Conservation (phyloP, 2,329 filamentous ascomycete species). For the Periglandula ipomoeae region DNA sequence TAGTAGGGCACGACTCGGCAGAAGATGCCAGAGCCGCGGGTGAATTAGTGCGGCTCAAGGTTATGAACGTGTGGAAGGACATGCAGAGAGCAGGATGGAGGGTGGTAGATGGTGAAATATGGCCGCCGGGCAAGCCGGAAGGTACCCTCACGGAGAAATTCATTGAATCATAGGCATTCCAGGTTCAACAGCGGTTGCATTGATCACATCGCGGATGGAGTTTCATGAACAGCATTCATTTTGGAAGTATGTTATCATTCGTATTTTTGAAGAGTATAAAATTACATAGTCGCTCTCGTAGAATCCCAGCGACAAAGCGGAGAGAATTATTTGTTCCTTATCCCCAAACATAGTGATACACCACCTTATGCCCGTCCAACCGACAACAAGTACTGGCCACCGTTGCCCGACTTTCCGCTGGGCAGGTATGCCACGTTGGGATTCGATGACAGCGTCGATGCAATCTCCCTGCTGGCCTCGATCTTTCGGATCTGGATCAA, state of each 20-base stretch:
- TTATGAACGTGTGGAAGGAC: conserved; percentile 59
- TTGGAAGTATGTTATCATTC: neutral
- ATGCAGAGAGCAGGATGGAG: conserved; percentile 62
- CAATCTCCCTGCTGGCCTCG: conserved; percentile 93
- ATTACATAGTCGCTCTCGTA: conserved; percentile 25
- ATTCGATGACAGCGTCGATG: conserved; percentile 77
- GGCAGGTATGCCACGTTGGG: conserved; percentile 95
- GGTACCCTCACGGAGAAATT: conserved; percentile 28
- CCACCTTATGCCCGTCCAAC: conserved; percentile 33
- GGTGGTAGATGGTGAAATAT: conserved; percentile 39
- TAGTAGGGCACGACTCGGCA: conserved; percentile 74
- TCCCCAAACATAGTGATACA: conserved; percentile 5
- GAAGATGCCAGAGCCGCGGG: conserved; percentile 88
- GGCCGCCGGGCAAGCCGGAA: conserved; percentile 24
- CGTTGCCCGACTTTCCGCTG: conserved; percentile 55
- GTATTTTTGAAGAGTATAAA: conserved; percentile 19
- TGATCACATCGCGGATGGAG: neutral
- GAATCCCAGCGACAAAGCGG: conserved; percentile 12
- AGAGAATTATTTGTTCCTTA: neutral
- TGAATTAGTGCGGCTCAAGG: conserved; percentile 66
- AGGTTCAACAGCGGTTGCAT: neutral
- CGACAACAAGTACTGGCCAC: conserved; percentile 44
- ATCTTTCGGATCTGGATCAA: conserved; percentile 95
- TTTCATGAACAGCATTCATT: neutral
- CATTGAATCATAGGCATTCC: conserved; percentile 20